A percentile compares a stretch with the other conserved stretches of the same genome.
Conservation (phyloP, 805 yeast genomes). For the Scheffersomyces stipitis region DNA sequence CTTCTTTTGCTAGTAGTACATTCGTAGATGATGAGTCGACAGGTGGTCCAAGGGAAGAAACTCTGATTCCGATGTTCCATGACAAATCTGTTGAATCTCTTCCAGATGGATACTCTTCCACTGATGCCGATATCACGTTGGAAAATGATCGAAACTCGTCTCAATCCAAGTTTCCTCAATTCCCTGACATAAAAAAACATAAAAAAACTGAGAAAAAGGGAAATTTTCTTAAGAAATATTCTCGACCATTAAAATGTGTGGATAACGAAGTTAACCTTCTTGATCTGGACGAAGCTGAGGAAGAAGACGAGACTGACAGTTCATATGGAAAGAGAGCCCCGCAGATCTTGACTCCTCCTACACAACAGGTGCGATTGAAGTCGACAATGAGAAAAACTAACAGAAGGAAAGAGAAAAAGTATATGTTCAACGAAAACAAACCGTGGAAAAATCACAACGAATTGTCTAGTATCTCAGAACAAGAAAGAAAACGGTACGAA, state of each 20-base stretch:
- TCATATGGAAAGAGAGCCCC: slow-evolving; percentile 1
- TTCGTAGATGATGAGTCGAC: not conserved
- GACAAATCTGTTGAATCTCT: too few species aligned
- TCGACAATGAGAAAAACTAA: slow-evolving; percentile 52
- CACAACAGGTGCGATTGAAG: slow-evolving; percentile 38
- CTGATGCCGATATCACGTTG: too few species aligned
- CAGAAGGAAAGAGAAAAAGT: slow-evolving; percentile 37
- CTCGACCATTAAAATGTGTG: slow-evolving; percentile 1
- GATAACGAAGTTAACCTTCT: not conserved
- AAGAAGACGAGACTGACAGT: not conserved
- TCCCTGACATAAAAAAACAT: slow-evolving; percentile 25
- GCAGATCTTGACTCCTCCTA: slow-evolving; percentile 2
- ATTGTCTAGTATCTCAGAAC: slow-evolving; percentile 48
- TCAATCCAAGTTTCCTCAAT: slow-evolving; percentile 34
- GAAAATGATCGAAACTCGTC: too few species aligned
- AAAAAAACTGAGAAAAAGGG: slow-evolving; percentile 15
- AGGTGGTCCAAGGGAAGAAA: too few species aligned
- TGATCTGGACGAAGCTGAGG: not conserved
- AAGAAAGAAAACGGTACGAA: slow-evolving; percentile 85
- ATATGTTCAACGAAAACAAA: slow-evolving; percentile 75
- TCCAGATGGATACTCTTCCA: too few species aligned
- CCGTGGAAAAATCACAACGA: slow-evolving; percentile 91
- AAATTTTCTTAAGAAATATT: slow-evolving; percentile 3
- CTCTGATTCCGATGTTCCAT: too few species aligned
- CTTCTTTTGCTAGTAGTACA: not conserved